A percentile compares a stretch with the other conserved stretches of the same genome.
These are phyloP conservation scores for Russula olivacea DNA, from an alignment of 768 basidiomycete genomes.

Conservation along the genomic window DNA sequence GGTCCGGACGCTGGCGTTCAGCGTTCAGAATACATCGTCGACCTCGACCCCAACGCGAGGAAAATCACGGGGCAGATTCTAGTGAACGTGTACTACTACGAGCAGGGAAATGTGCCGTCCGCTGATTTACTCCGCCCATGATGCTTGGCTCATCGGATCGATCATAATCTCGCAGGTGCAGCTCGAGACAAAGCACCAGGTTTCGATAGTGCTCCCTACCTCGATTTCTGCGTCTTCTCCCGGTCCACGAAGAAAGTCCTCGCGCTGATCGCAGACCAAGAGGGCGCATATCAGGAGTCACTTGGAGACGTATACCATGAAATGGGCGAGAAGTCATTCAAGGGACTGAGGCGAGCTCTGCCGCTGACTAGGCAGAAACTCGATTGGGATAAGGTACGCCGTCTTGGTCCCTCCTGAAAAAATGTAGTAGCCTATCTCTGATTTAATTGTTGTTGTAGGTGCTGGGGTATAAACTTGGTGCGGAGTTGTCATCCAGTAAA, in stretches of 20 bases:
- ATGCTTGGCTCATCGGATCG: background rate
- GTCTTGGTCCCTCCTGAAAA: background rate
- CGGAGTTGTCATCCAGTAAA: slow-evolving; percentile 66
- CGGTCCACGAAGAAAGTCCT: slow-evolving; percentile 59
- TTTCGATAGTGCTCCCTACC: slow-evolving; percentile 58
- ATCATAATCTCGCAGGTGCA: slow-evolving; percentile 61
- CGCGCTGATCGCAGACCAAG: slow-evolving; percentile 75
- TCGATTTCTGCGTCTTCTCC: slow-evolving; percentile 50
- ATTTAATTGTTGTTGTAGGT: slow-evolving; percentile 35
- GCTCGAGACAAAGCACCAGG: slow-evolving; percentile 66
- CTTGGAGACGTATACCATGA: slow-evolving; percentile 80
- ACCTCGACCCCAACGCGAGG: slow-evolving; percentile 55
- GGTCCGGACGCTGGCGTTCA: slow-evolving; percentile 96
- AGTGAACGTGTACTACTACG: slow-evolving; percentile 93
- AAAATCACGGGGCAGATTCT: slow-evolving; percentile 66
- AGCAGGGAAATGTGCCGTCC: slow-evolving; percentile 81
- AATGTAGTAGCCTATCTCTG: background rate
- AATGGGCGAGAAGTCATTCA: slow-evolving; percentile 93
- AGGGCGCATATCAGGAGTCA: slow-evolving; percentile 70
- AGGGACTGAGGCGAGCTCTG: slow-evolving; percentile 80
- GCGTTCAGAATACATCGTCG: slow-evolving; percentile 77
- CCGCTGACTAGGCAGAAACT: slow-evolving; percentile 91
- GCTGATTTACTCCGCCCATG: background rate
- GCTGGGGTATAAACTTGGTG: slow-evolving; percentile 64
- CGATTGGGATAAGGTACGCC: slow-evolving; percentile 85